phyloP scores from a whole-genome alignment of 768 basidiomycete genomes.

The Cytidiella melzeri region DNA sequence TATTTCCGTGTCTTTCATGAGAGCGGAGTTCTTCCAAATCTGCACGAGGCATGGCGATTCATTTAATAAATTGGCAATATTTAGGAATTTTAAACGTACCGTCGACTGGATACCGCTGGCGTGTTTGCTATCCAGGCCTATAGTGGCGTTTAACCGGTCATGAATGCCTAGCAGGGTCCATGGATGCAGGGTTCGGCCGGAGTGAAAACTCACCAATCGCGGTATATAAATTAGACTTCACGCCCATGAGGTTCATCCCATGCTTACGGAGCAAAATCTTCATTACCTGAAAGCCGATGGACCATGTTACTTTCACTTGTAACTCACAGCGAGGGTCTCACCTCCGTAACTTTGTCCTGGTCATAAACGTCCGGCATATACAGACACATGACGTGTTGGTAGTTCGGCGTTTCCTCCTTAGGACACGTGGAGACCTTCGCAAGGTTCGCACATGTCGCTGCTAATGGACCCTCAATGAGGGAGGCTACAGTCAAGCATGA shows the following conservation, averaged over 20 bases:
- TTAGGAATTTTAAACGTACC: conserved; percentile 29
- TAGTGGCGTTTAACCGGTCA: background rate
- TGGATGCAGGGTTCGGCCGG: background rate
- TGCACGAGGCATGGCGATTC: conserved; percentile 19
- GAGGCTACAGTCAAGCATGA: conserved; percentile 38
- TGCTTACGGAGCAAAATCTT: conserved; percentile 58
- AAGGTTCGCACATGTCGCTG: conserved; percentile 46
- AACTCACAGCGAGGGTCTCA: conserved; percentile 18
- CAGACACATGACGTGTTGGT: conserved; percentile 64
- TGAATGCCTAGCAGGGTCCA: background rate
- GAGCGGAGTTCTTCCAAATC: conserved; percentile 62
- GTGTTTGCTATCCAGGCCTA: conserved; percentile 74
- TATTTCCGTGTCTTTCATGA: conserved; percentile 55
- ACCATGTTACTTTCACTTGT: conserved; percentile 6
- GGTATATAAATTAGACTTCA: conserved; percentile 70
- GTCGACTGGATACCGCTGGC: conserved; percentile 67
- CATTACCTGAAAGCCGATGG: conserved; percentile 53
- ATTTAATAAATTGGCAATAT: background rate
- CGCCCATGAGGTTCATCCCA: conserved; percentile 58
- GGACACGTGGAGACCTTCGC: conserved; percentile 68
- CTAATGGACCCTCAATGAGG: conserved; percentile 55
- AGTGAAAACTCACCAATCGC: conserved; percentile 37
- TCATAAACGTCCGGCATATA: conserved; percentile 71
- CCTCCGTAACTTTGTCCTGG: conserved; percentile 50
- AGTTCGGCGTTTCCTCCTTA: conserved; percentile 35